Base-by-base conservation (phyloP, 2,329 filamentous ascomycete species). In the Bertia moriformis region DNA sequence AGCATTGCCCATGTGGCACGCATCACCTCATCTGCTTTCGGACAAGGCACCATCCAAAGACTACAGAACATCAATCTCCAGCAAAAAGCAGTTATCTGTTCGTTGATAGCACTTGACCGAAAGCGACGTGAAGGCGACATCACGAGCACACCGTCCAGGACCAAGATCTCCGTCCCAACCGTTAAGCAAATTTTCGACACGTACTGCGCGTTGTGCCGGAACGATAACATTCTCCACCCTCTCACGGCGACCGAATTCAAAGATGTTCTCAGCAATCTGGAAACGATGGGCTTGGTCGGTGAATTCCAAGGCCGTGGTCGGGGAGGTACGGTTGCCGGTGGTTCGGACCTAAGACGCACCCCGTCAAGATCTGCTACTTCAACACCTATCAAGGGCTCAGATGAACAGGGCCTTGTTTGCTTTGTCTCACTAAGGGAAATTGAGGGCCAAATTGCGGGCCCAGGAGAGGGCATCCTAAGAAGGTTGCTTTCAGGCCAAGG, bases 1-100 rank as follows among this genome's bases (percentile, higher is more conserved):
- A 77, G 71, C 4, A 76, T 82, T 43, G 70, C 72, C 4, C 77
- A 82, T 52, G 67, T 82, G 46, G 76, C 76, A 15, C 71, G 69
- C 37, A 69, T 81, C 42, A 78, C 77, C 1, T 71, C 76, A 0
- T 62, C 70, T 19, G 69, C 73, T 5, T 79, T 82, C 51, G 71
- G 73, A 45, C 75, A 79, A 43, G 74, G 74, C 19, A 71, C 74
- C 3, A 62, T 63, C 3, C 73, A 78, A 41, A 66, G 77, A 40
- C 61, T 82, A 1, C 62, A 67, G 42, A 66, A 64, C 20, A 62
- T 82, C 41, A 82, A 81, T 47, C 61, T 82, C 4, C 78, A 82
- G 47, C 78, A 82, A 51, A 82, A 80, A 51, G 77, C 76, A 3
- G 73, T 75, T 1, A 65, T 82, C 15, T 82, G 77, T 54, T 65